phyloP scores from a whole-genome alignment of 2,329 filamentous ascomycete genomes.

The Clonostachys sp. region DNA sequence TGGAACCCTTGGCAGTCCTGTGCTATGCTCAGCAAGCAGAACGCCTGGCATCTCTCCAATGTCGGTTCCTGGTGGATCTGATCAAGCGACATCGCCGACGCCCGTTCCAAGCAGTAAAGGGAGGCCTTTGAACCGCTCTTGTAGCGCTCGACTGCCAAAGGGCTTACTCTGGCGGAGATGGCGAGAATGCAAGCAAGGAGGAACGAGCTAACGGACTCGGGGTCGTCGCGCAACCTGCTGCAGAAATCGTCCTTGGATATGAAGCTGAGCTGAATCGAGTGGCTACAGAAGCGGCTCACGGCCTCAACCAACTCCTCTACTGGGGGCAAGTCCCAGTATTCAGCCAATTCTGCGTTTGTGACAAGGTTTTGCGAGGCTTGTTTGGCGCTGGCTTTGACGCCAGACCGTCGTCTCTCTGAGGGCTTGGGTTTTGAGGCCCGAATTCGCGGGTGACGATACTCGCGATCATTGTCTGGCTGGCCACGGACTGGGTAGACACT shows the following conservation, averaged over 20 bases:
- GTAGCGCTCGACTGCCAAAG: constrained; percentile 39
- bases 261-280: constrained; percentile 58
- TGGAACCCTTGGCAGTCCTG: constrained; percentile 52
- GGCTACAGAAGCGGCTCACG: constrained; percentile 44
- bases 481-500: constrained; percentile 50
- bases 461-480: constrained; percentile 48
- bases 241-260: constrained; percentile 49
- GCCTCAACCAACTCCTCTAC: constrained; percentile 45
- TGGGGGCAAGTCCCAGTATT: constrained; percentile 46
- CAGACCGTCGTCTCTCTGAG: constrained; percentile 6
- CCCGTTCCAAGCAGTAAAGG: constrained; percentile 47
- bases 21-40: constrained; percentile 54
- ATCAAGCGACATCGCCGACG: constrained; percentile 37
- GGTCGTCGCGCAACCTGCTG: constrained; percentile 37
- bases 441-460: constrained; percentile 50
- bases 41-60: constrained; percentile 52
- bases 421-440: constrained; percentile 33
- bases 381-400: not conserved
- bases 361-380: no score
- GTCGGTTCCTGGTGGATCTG: constrained; percentile 49
- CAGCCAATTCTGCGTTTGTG: constrained; percentile 15
- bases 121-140: constrained; percentile 46
- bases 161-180: constrained; percentile 50
- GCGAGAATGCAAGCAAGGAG: constrained; percentile 50
- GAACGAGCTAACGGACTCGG: constrained; percentile 46